These are phyloP conservation scores for Fusarium beomiforme DNA, from an alignment of 2,329 filamentous ascomycete species.

Conservation along the genomic window DNA sequence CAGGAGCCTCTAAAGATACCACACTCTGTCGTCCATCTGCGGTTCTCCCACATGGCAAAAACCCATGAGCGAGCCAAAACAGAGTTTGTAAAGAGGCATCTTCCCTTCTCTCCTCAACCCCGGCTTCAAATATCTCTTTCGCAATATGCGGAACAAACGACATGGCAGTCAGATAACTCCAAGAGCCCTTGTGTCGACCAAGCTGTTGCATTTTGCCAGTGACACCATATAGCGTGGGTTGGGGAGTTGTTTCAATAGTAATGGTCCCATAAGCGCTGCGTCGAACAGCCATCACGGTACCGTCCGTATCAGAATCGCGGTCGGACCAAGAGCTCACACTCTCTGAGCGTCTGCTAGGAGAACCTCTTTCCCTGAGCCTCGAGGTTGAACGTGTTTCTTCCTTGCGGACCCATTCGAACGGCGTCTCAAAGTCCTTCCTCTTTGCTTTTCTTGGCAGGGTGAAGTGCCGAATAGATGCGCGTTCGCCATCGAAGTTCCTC, in stretches of 20 bases:
- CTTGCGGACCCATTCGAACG: not conserved
- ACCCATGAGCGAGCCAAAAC: not conserved
- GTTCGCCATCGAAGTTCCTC: not conserved
- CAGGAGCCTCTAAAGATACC: accelerated
- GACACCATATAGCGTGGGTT: not conserved
- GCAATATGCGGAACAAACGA: not conserved
- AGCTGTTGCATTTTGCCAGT: not conserved
- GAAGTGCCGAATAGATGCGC: not conserved
- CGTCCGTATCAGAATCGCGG: not conserved
- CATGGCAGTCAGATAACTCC: not conserved
- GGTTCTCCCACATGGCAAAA: accelerated
- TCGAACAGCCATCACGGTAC: not conserved
- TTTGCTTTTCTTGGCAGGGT: not conserved
- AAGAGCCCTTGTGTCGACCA: not conserved
- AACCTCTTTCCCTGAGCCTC: not conserved
- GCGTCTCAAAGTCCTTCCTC: accelerated
- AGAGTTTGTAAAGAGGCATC: not conserved
- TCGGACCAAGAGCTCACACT: not conserved
- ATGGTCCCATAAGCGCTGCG: not conserved
- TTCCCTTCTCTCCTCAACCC: accelerated
- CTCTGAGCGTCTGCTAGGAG: accelerated
- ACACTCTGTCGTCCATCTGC: not conserved
- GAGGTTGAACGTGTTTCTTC: accelerated
- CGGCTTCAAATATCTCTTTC: not conserved
- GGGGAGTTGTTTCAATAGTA: accelerated